phyloP scores from a whole-genome alignment of 2,329 filamentous ascomycete species.

The Didymella pinodella region DNA sequence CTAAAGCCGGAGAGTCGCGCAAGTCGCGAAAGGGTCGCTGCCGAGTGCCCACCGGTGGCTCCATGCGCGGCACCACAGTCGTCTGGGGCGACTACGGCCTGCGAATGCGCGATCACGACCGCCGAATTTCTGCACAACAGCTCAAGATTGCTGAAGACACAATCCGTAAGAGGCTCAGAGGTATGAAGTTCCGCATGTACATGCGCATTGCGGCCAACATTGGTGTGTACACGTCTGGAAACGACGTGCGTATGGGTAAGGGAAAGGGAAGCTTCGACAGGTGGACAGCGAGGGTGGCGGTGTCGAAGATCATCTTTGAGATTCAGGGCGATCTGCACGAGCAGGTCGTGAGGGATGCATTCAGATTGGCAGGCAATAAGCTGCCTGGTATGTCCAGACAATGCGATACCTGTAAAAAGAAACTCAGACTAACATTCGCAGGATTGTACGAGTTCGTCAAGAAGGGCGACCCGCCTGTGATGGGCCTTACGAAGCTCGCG shows the following conservation, averaged over 20 bases:
- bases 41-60: slow-evolving; percentile 88
- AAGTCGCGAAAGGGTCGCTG: slow-evolving; percentile 90
- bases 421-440: slow-evolving; percentile 41
- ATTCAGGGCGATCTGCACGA: slow-evolving; percentile 92
- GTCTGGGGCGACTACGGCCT: slow-evolving; percentile 96
- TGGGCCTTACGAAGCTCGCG: slow-evolving; percentile 88
- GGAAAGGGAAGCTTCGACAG: slow-evolving; percentile 98
- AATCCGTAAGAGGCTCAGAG: slow-evolving; percentile 86
- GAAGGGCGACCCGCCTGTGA: slow-evolving; percentile 87
- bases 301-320: slow-evolving; percentile 93
- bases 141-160: slow-evolving; percentile 93
- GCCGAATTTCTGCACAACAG: slow-evolving; percentile 84
- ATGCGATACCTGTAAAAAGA: not conserved
- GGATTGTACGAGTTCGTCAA: slow-evolving; percentile 92
- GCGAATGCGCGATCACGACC: slow-evolving; percentile 91
- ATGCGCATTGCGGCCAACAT: slow-evolving; percentile 91
- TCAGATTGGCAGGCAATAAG: slow-evolving; percentile 93
- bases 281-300: slow-evolving; percentile 88
- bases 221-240: slow-evolving; percentile 93
- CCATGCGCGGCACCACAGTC: slow-evolving; percentile 89
- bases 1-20: slow-evolving; percentile 79
- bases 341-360: slow-evolving; percentile 91
- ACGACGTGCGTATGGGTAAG: slow-evolving; percentile 99
- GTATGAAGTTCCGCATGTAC: slow-evolving; percentile 91
- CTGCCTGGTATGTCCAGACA: slow-evolving; percentile 73